Evolutionary conservation across 441 rosid species (phyloP), one percentile per base, ranked within the genome.

Genomic region (Capsella rubella): DNA sequence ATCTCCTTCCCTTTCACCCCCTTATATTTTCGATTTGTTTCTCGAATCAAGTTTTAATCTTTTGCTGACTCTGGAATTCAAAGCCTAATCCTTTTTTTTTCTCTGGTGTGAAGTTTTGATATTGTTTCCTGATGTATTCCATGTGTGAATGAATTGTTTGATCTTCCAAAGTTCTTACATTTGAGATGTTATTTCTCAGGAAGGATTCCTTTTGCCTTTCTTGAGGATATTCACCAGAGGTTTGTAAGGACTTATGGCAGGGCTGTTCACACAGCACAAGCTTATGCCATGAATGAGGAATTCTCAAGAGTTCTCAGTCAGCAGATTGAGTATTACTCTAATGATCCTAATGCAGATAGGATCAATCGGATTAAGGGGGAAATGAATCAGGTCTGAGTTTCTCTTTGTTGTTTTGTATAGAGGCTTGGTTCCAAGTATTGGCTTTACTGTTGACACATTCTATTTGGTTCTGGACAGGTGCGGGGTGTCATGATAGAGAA

Each of bases 221-320:
- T 95, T 49, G 98, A 95, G 82, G 99, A 95, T 63, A 90, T 95
- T 69, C 98, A 95, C 73, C 95, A 93, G 85, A 91, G 90, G 80
- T 95, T 93, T 76, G 95, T 87, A 49, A 81, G 90, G 84, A 87
- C 88, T 18, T 95, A 91, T 49, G 96, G 89, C 34, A 71, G 97
- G 1, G 96, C 96, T 6, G 89, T 89, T 63, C 89, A 84, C 67
- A 82, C 95, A 35, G 97, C 98, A 6, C 92, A 75, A 73, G 92
- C 98, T 67, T 95, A 93, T 78, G 96, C 87, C 27, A 95, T 95
- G 99, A 90, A 95, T 68, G 99, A 90, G 35, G 99, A 93, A 62
- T 95, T 95, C 77, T 93, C 99, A 1, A 93, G 99, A 85, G 91
- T 93, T 79, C 83, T 95, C 53, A 87, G 84, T 84, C 98, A 91